Base-by-base conservation (phyloP, 805 yeast species). In the Candida takata region DNA sequence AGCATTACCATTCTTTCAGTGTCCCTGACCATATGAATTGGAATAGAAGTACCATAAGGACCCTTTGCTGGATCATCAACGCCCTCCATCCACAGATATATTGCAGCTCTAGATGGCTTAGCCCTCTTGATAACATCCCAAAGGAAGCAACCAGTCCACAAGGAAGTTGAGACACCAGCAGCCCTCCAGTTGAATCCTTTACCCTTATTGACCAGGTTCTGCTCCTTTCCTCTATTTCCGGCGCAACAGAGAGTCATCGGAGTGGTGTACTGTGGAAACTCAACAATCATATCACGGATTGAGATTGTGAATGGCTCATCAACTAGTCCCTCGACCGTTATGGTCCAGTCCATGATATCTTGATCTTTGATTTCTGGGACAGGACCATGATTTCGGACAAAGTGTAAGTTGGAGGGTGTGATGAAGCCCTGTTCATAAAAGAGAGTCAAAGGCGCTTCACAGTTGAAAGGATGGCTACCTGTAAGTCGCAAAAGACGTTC, bases 171-270 rank as follows among this genome's bases (percentile, higher is more conserved):
- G 9, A 49, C 48, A 21, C 62, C 64, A 7, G 53, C 59, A 1
- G 61, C 47, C n/a, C 61, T 61, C 64, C 64, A 60, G 34, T 55
- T 57, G 42, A 60, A 60, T 9, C 62, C 63, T 12, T 55, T 45
- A 10, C 61, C 59, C 31, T 58, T 58, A 26, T 50, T 51, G 11
- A 54, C 65, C 47, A 56, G 40, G 33, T 59, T 59, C 38, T 59
- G 63, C 34, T 60, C 63, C 33, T 54, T 57, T 30, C 63, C 48
- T 33, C 64, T 48, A 33, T 58, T 58, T 10, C 64, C 64, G 4
- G 64, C 64, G 41, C 64, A 59, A 14, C 54, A 54, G n/a, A 59
- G 33, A 1, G 64, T 58, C 3, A 59, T 49, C 4, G 63, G 64
- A n/a, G 44, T 48, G 0, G 62, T 55, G 27, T 49, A 53, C n/a